phyloP scores from a whole-genome alignment of 2,329 filamentous ascomycete genomes.

The Dactylellina haptotyla region DNA sequence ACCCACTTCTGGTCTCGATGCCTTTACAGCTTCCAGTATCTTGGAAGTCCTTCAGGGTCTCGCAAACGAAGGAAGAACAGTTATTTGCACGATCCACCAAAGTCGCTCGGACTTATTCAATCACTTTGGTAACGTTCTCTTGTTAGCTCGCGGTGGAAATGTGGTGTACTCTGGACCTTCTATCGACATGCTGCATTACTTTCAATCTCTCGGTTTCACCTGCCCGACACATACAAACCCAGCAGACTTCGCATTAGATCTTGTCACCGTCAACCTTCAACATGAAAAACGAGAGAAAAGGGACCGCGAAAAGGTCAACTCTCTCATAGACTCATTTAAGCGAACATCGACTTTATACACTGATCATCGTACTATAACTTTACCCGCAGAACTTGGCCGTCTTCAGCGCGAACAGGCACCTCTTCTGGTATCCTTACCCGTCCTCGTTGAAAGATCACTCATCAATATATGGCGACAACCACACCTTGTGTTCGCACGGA shows the following conservation, averaged over 20 bases:
- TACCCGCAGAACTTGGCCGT: constrained; percentile 76
- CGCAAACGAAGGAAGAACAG: constrained; percentile 76
- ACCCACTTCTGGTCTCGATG: constrained; percentile 79
- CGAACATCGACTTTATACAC: constrained; percentile 53
- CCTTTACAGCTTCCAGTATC: constrained; percentile 80
- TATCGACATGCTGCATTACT: constrained; percentile 73
- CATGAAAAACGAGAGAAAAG: constrained; percentile 71
- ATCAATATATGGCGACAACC: constrained; percentile 77
- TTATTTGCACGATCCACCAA: constrained; percentile 82
- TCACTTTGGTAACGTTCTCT: constrained; percentile 76
- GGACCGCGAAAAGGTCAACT: constrained; percentile 71
- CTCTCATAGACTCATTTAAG: constrained; percentile 66
- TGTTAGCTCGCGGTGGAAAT: constrained; percentile 75
- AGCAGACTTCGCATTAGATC: constrained; percentile 79
- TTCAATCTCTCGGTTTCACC: constrained; percentile 69
- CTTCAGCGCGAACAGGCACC: constrained; percentile 72
- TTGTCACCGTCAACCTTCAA: constrained; percentile 80
- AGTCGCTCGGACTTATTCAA: constrained; percentile 77
- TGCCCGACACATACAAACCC: constrained; percentile 78
- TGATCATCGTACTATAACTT: constrained; percentile 64
- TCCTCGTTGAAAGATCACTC: constrained; percentile 73
- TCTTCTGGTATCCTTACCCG: constrained; percentile 72
- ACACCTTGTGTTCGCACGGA: constrained; percentile 71
- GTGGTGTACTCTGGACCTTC: constrained; percentile 75
- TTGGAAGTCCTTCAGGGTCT: constrained; percentile 77